Percentiles rank a stretch among this genome's conserved stretches.
Evolutionary conservation across 768 basidiomycete genomes (phyloP).

Genomic region (Mycena galopus): DNA sequence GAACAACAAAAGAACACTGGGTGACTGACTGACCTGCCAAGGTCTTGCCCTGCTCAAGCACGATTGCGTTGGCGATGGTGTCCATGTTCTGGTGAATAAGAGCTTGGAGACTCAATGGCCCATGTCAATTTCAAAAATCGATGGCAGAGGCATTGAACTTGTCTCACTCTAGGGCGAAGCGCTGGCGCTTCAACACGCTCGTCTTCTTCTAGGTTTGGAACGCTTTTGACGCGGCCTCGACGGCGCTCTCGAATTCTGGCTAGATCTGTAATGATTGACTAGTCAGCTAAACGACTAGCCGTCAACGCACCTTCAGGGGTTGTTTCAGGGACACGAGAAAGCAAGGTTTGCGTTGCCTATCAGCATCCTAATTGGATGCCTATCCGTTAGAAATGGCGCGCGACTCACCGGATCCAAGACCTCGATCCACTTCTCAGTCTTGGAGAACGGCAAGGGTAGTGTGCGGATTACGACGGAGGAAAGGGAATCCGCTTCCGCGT

Average conservation of each 20-base stretch:
- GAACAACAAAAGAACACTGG: neutral
- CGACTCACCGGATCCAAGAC: slow-evolving; percentile 87
- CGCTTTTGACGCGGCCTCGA: slow-evolving; percentile 87
- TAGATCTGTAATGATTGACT: neutral
- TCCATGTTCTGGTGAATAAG: slow-evolving; percentile 89
- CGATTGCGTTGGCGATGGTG: slow-evolving; percentile 89
- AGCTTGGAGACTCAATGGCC: slow-evolving; percentile 69
- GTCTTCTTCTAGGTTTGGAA: slow-evolving; percentile 92
- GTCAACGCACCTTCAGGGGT: slow-evolving; percentile 51
- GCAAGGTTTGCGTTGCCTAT: slow-evolving; percentile 90
- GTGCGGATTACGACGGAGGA: neutral
- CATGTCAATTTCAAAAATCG: neutral
- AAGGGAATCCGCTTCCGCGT: slow-evolving; percentile 17
- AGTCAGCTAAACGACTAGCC: slow-evolving; percentile 19
- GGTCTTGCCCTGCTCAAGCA: slow-evolving; percentile 98
- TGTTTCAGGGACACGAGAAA: slow-evolving; percentile 93
- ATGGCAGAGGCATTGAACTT: slow-evolving; percentile 34
- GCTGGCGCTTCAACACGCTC: slow-evolving; percentile 88
- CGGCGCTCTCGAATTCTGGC: slow-evolving; percentile 87
- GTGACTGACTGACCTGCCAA: slow-evolving; percentile 66
- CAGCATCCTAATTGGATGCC: slow-evolving; percentile 1
- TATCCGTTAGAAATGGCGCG: neutral
- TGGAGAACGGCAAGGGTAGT: slow-evolving; percentile 31
- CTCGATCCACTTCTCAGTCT: slow-evolving; percentile 83
- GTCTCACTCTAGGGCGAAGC: slow-evolving; percentile 85